Percentiles rank a stretch among this genome's conserved stretches.
Conservation (phyloP, 2,329 filamentous ascomycete genomes). For the Phialocephala subalpina region DNA sequence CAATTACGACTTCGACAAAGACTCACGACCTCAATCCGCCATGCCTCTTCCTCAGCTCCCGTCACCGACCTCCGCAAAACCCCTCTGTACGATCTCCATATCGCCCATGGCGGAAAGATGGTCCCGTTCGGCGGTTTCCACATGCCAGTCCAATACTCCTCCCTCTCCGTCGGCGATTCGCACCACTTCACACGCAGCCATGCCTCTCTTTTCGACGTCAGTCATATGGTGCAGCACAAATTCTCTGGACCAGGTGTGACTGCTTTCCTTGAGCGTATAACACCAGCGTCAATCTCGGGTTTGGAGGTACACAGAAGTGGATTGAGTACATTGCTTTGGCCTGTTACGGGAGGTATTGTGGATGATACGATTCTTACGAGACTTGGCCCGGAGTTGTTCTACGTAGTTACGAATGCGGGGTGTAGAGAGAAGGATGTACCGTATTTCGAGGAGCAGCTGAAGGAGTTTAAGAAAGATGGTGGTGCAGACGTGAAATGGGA, state of each 20-base stretch:
- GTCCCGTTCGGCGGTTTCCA: slow-evolving; percentile 93
- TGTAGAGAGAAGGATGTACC: slow-evolving; percentile 87
- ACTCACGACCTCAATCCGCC: slow-evolving; percentile 17
- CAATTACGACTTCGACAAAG: slow-evolving; percentile 2
- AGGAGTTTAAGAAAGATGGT: slow-evolving; percentile 62
- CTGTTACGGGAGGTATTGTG: slow-evolving; percentile 85
- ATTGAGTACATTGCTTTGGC: slow-evolving; percentile 84
- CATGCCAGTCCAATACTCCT: slow-evolving; percentile 91
- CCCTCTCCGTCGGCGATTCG: slow-evolving; percentile 80
- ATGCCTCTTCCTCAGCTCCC: slow-evolving; percentile 33
- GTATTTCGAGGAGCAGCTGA: slow-evolving; percentile 77
- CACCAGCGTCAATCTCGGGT: slow-evolving; percentile 74
- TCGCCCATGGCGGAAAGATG: slow-evolving; percentile 86
- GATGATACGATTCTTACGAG: slow-evolving; percentile 93
- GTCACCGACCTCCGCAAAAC: slow-evolving; percentile 63
- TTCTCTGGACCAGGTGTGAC: slow-evolving; percentile 83
- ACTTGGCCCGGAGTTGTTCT: slow-evolving; percentile 78
- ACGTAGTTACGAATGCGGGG: slow-evolving; percentile 94
- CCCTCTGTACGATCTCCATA: slow-evolving; percentile 80
- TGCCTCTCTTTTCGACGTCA: slow-evolving; percentile 93
- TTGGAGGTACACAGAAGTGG: slow-evolving; percentile 76
- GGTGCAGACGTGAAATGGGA: slow-evolving; percentile 71
- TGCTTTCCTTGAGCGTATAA: slow-evolving; percentile 83
- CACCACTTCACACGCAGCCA: slow-evolving; percentile 90
- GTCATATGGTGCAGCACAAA: slow-evolving; percentile 94